Conservation (phyloP, 1,284 basidiomycete genomes). For the Marasmius tenuissimus region DNA sequence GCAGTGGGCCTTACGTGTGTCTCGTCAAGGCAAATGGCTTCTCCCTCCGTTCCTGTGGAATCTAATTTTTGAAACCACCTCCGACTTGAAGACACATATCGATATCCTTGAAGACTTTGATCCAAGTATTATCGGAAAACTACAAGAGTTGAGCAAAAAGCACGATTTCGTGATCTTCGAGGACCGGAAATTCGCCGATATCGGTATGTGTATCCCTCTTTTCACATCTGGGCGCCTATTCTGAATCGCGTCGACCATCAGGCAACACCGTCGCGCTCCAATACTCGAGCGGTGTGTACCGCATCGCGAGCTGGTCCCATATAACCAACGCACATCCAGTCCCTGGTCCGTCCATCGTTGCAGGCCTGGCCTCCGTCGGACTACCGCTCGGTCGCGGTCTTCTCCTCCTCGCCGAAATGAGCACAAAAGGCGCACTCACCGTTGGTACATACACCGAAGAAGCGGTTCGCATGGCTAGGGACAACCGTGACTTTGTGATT, state of each 20-base stretch:
- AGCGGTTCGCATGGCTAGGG: conserved; percentile 86
- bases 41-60: conserved; percentile 14
- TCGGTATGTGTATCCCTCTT: conserved; percentile 60
- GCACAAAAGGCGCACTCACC: conserved; percentile 85
- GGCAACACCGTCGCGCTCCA: conserved; percentile 97
- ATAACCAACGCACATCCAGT: conserved; percentile 97
- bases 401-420: conserved; percentile 96
- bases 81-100: conserved; percentile 81
- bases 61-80: conserved; percentile 19
- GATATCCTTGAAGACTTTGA: conserved; percentile 96
- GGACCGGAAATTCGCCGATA: conserved; percentile 99
- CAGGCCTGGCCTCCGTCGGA: conserved; percentile 86
- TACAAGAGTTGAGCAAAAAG: conserved; percentile 73
- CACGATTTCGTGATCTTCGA: conserved; percentile 98
- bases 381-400: conserved; percentile 84
- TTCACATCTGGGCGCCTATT: neutral
- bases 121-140: conserved; percentile 64
- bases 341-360: conserved; percentile 91
- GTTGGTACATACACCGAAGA: conserved; percentile 83
- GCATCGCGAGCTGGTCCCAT: conserved; percentile 95
- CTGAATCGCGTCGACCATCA: conserved; percentile 29
- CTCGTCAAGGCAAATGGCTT: conserved; percentile 80
- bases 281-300: conserved; percentile 92
- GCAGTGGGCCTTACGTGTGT: conserved; percentile 87
- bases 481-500: conserved; percentile 83